These are phyloP conservation scores for Discostella stelligera DNA, from an alignment of 352 stramenopile species.

Conservation along the genomic window DNA sequence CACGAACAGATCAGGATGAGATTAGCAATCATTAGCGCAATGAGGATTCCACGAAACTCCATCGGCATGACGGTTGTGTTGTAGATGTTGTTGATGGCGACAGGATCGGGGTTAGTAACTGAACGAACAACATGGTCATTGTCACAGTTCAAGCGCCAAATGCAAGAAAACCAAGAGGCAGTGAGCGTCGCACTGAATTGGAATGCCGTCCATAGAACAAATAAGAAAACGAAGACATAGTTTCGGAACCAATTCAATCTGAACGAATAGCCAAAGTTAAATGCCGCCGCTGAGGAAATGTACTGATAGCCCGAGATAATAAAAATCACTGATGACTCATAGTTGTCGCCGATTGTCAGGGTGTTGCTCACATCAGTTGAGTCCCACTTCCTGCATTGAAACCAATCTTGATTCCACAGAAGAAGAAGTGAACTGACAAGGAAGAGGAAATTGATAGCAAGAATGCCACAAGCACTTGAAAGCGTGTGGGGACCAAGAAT, in stretches of 20 bases:
- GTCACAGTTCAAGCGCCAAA: slow-evolving; percentile 63
- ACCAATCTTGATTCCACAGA: slow-evolving; percentile 60
- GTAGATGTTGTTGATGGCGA: slow-evolving; percentile 51
- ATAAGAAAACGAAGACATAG: slow-evolving; percentile 58
- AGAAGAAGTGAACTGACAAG: slow-evolving; percentile 32
- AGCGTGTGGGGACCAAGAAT: slow-evolving; percentile 85
- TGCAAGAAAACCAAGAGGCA: slow-evolving; percentile 51
- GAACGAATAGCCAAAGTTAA: slow-evolving; percentile 63
- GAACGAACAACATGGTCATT: slow-evolving; percentile 52
- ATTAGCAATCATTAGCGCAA: slow-evolving; percentile 47
- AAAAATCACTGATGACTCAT: slow-evolving; percentile 61
- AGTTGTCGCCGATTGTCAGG: slow-evolving; percentile 65
- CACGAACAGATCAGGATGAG: slow-evolving; percentile 35
- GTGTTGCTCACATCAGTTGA: slow-evolving; percentile 48
- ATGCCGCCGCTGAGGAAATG: slow-evolving; percentile 51
- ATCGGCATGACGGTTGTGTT: slow-evolving; percentile 52
- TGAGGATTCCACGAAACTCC: slow-evolving; percentile 32
- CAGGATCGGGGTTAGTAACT: slow-evolving; percentile 19
- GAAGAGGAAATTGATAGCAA: slow-evolving; percentile 79
- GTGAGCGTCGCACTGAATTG: slow-evolving; percentile 42
- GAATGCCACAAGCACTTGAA: slow-evolving; percentile 73
- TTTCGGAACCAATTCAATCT: slow-evolving; percentile 47
- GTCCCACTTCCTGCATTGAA: slow-evolving; percentile 60
- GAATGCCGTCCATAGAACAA: slow-evolving; percentile 27
- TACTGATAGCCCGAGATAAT: slow-evolving; percentile 64